These are phyloP conservation scores for Brachypodium distachyon DNA, from an alignment of 202 grass and related monocot species.

Conservation along the genomic window DNA sequence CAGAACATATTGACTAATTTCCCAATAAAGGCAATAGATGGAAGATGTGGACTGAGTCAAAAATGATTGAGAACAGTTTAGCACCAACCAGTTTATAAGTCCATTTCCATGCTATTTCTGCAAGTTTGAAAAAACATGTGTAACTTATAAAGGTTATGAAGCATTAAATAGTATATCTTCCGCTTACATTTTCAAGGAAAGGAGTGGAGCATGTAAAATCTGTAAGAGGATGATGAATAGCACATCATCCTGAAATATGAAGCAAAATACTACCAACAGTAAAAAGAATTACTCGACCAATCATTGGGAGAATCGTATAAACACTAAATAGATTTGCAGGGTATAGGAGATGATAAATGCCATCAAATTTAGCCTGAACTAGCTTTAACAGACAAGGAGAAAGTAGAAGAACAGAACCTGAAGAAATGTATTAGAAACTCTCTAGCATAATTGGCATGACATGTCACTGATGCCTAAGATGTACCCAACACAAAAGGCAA, in stretches of 20 bases:
- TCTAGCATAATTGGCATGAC: background rate
- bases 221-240: constrained; percentile 58
- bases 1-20: constrained; percentile 26
- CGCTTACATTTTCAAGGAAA: constrained; percentile 41
- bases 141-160: background rate
- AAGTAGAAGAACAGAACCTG: background rate
- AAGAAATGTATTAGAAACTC: background rate
- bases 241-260: constrained; percentile 65
- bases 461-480: background rate
- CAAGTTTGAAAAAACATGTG: constrained; percentile 6
- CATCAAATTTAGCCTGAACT: background rate
- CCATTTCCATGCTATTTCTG: constrained; percentile 28
- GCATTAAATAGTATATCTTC: background rate
- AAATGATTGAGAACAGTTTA: constrained; percentile 48
- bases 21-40: constrained; percentile 63
- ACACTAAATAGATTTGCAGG: background rate
- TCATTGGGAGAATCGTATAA: background rate
- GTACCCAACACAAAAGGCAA: background rate
- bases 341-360: background rate
- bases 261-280: background rate
- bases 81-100: constrained; percentile 17
- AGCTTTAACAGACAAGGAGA: background rate
- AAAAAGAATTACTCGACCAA: background rate
- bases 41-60: constrained; percentile 60
- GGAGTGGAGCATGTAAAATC: constrained; percentile 48